Evolutionary conservation across 1,284 basidiomycete species (phyloP), one percentile per base, ranked within the genome.

Genomic region (Paramarasmius palmivorus): DNA sequence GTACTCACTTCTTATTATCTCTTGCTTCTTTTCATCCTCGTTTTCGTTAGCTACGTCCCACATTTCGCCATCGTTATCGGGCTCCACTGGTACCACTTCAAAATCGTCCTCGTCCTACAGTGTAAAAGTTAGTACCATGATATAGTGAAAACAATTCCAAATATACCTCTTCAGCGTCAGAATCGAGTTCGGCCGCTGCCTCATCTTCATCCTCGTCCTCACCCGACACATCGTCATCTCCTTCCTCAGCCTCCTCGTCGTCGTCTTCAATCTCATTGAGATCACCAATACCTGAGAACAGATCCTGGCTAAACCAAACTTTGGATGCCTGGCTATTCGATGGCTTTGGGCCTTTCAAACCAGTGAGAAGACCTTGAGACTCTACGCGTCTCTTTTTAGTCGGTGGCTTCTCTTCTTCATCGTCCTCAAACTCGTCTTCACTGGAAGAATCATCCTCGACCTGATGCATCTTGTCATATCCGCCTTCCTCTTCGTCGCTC

Each of bases 271-370:
- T 75, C 9, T 76, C 75, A 7, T 84, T 63, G 46, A 52, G 50
- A 9, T 79, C 78, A 25, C 83, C 84, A 6, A 92, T 66, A n/a
- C 81, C 90, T 55, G 86, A 82, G 77, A 99, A 99, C 47, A 98
- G 73, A 49, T 91, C 89, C 70, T 98, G 97, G 64, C 93, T 91
- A 71, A 99, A 99, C 97, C 97, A 99, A 19, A 98, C 63, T 60
- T 82, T 74, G 0, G 86, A 73, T 35, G 78, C 76, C 41, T 77
- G 75, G 59, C 76, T 84, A 9, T 70, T 61, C n/a, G 71, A 63
- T 1, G 68, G 58, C 55, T 65, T 54, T 2, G 61, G 55, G 55
- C 68, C 66, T 67, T 22, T 74, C 72, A n/a, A 76, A 65, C 40
- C 71, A 65, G 9, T 38, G 60, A 53, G 19, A 61, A 67, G 26